These are phyloP conservation scores for Bauhinia variegata DNA, from an alignment of 306 rosid genomes.

Conservation along the genomic window DNA sequence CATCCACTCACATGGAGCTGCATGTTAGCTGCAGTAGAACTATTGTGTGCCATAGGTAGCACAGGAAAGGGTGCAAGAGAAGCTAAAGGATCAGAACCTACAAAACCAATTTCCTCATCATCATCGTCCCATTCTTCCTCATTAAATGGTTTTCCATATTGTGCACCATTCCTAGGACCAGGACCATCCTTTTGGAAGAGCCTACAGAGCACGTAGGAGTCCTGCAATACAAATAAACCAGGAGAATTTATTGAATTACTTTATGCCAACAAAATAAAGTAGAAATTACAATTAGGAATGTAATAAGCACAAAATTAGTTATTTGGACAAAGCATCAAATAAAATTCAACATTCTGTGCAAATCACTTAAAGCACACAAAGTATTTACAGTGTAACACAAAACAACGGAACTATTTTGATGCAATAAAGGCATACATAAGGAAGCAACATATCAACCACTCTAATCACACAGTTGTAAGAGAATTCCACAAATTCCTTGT, in stretches of 20 bases:
- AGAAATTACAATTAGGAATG: not conserved
- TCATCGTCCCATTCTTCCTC: conserved; percentile 68
- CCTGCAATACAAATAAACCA: conserved; percentile 47
- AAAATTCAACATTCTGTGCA: too few species aligned
- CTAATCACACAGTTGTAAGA: not conserved
- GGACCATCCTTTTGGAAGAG: conserved; percentile 66
- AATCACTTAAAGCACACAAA: too few species aligned
- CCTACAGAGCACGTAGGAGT: conserved; percentile 65
- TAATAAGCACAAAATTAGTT: not conserved
- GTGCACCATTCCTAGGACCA: conserved; percentile 74
- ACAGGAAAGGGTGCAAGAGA: conserved; percentile 16
- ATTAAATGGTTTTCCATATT: conserved; percentile 61
- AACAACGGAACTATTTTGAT: too few species aligned
- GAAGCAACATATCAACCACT: too few species aligned
- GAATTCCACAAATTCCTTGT: too few species aligned
- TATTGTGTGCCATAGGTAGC: conserved; percentile 17
- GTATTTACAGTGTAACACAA: too few species aligned
- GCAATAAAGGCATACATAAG: too few species aligned
- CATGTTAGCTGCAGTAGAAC: conserved; percentile 30
- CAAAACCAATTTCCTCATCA: conserved; percentile 43
- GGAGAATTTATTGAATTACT: conserved; percentile 15
- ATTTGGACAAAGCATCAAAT: too few species aligned
- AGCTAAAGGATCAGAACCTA: conserved; percentile 33
- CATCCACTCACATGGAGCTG: conserved; percentile 31
- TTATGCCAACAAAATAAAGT: conserved; percentile 17